Evolutionary conservation across 2,329 filamentous ascomycete species (phyloP).

Genomic region (Cordyceps fumosorosea): DNA sequence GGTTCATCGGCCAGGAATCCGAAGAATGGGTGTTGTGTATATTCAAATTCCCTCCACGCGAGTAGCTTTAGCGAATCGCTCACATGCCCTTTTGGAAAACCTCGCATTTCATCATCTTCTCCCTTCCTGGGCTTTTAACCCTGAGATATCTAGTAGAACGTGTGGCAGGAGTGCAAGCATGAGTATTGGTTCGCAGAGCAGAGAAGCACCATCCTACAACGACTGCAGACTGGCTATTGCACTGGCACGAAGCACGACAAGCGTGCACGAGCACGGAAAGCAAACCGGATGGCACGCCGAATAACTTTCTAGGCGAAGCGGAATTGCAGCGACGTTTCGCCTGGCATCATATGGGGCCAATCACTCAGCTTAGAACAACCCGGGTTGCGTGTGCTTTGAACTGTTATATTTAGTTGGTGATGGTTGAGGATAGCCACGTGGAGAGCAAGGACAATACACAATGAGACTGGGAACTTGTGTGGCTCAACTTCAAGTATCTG

Average conservation of each 20-base stretch:
- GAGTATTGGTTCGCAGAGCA: neutral
- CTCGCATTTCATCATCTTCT: neutral
- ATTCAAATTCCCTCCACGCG: too few species aligned
- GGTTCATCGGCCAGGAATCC: neutral
- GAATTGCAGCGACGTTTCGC: neutral
- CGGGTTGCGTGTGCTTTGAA: constrained; percentile 2
- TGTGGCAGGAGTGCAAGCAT: neutral
- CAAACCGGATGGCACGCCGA: constrained; percentile 8
- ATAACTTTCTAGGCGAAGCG: neutral
- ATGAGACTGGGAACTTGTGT: constrained; percentile 4
- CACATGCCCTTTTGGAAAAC: too few species aligned
- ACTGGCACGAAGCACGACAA: neutral
- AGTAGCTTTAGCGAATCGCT: too few species aligned
- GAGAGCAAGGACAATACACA: constrained; percentile 5
- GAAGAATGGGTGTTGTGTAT: neutral
- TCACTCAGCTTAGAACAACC: neutral
- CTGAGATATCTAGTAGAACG: neutral
- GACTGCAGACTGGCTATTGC: neutral
- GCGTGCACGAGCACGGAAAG: constrained; percentile 3
- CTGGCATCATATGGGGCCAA: neutral
- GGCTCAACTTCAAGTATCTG: neutral
- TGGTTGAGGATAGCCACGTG: constrained; percentile 7
- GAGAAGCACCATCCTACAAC: neutral
- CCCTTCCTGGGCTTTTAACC: neutral
- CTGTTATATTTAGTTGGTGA: constrained; percentile 9